Evolutionary conservation across 2,329 filamentous ascomycete genomes (phyloP), one percentile per base, ranked within the genome.

Genomic region (Emergomyces pasteurianus): DNA sequence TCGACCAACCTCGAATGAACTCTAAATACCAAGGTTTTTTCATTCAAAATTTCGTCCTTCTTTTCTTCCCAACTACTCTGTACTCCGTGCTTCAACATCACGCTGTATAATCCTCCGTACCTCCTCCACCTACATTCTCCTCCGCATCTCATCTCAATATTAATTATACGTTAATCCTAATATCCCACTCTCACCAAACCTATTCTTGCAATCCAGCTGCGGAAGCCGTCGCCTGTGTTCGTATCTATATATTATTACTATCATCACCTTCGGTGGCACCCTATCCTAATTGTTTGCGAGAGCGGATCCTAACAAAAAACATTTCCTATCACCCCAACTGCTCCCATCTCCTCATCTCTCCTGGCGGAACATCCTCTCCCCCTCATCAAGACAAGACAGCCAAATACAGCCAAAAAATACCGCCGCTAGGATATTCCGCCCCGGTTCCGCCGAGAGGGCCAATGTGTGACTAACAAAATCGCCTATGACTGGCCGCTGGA

Each of bases 401-500:
- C 18, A 18, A 18, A 7, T 23, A 21, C 28, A 28, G 9, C 16
- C 18, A 21, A n/a, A 14, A 12, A 54, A n/a, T 38, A 49, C 42
- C 57, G 12, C 57, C 26, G 36, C 31, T n/a, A 16, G 28, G 46
- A 50, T 53, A 40, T 43, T 59, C 58, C 58, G 31, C 46, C 46
- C 46, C 58, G 12, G 47, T 28, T 53, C 21, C 46, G 36, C 42
- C 8, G 34, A 18, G 31, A 23, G 50, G 50, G 28, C n/a, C 55
- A 59, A 50, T 42, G 34, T 59, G 58, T 59, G 58, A 59, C 58
- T 59, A 59, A 59, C 47, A 59, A 58, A 23, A 60, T 53, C 61
- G 58, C 54, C 58, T 63, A 59, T 61, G 62, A 66, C 64, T 65
- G 63, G 50, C 14, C n/a, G 43, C 43, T 46, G 43, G 21, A 46